Percentiles rank a stretch among this genome's conserved stretches.
Conservation (phyloP, 176 grass and related monocot species). For the Tuctoria greenei region DNA sequence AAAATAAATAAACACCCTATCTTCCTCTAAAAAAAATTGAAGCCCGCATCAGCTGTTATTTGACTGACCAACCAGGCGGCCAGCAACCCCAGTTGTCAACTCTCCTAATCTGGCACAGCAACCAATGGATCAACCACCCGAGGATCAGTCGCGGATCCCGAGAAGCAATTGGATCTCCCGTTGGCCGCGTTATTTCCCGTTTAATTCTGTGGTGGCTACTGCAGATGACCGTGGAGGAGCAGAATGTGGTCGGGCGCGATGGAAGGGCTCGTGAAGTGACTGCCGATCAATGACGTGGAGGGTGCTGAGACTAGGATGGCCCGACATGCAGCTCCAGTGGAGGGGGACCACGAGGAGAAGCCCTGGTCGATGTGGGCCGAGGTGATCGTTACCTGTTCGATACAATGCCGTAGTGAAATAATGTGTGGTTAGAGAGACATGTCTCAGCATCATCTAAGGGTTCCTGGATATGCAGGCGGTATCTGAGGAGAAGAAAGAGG, state of each 20-base stretch:
- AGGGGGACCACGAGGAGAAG: slow-evolving; percentile 32
- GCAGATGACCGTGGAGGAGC: not conserved
- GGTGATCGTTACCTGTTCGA: slow-evolving; percentile 34
- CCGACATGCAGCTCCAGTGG: not conserved
- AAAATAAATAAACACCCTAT: not conserved
- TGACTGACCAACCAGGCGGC: too few relatives aligned
- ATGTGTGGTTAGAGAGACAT: not conserved
- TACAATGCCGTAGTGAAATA: not conserved
- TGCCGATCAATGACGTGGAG: slow-evolving; percentile 34
- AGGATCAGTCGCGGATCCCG: not conserved
- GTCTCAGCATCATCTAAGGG: not conserved
- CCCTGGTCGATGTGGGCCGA: slow-evolving; percentile 52
- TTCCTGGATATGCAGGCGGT: not conserved
- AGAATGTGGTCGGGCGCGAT: slow-evolving; percentile 1
- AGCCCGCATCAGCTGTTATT: too few relatives aligned
- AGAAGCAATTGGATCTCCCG: slow-evolving; percentile 5
- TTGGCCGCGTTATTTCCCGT: not conserved
- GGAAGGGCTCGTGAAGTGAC: slow-evolving; percentile 47
- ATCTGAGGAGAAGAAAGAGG: not conserved
- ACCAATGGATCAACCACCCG: slow-evolving; percentile 5
- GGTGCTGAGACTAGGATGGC: not conserved
- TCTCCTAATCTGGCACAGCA: not conserved
- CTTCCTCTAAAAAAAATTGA: not conserved
- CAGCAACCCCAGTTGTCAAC: not conserved
- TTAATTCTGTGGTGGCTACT: not conserved